Conservation (phyloP, 1,139 yeast species). For the Suhomyces yuchorum region DNA sequence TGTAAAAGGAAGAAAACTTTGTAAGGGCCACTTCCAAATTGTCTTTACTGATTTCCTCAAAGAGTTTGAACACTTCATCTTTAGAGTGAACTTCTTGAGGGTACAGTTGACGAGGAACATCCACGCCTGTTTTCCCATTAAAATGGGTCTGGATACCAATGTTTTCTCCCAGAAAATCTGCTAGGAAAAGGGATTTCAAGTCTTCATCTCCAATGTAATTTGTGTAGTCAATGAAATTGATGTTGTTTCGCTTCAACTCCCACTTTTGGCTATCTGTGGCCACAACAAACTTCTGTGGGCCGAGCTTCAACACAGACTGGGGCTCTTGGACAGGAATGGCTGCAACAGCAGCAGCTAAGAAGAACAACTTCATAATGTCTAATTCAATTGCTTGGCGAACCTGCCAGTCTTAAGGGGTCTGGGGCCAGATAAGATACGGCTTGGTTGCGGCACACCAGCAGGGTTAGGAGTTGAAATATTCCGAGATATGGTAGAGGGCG, state of each 20-base stretch:
- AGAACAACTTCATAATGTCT: neutral
- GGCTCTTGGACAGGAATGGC: neutral
- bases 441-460: neutral
- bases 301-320: conserved; percentile 34
- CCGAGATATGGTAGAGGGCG: neutral
- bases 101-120: conserved; percentile 49
- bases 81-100: conserved; percentile 49
- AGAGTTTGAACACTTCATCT: conserved; percentile 43
- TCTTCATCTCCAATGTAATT: conserved; percentile 39
- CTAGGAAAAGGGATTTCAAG: conserved; percentile 22
- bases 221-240: conserved; percentile 73
- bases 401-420: neutral
- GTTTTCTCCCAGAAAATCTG: neutral
- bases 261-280: conserved; percentile 62
- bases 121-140: conserved; percentile 18
- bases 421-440: neutral
- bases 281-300: conserved; percentile 40
- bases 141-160: neutral
- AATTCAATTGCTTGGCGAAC: too few relatives aligned
- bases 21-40: conserved; percentile 57
- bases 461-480: neutral
- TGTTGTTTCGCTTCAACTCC: conserved; percentile 52
- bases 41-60: conserved; percentile 45
- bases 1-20: conserved; percentile 66
- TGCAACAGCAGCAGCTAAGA: neutral